Percentiles rank a stretch among this genome's conserved stretches.
These are phyloP conservation scores for Holtermanniella nyarrowii DNA, from an alignment of 768 basidiomycete species.

Conservation along the genomic window DNA sequence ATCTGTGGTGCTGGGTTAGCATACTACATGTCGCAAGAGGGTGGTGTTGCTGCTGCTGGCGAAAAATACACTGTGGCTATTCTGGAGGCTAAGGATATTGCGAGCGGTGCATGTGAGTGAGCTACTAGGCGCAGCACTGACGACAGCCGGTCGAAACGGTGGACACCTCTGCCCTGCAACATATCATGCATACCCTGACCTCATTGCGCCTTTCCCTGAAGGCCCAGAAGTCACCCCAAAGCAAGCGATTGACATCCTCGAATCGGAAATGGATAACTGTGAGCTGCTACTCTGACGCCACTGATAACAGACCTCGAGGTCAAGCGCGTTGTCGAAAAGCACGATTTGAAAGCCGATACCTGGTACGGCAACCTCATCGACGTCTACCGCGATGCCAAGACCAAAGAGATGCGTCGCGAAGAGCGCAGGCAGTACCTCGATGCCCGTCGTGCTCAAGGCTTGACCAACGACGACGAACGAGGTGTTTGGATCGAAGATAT, in stretches of 20 bases:
- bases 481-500: conserved; percentile 2
- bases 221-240: conserved; percentile 1
- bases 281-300: background rate
- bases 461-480: background rate
- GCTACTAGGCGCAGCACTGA: background rate
- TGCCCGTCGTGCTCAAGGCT: conserved; percentile 1
- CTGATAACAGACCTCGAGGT: background rate
- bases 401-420: background rate
- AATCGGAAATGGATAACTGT: conserved; percentile 6
- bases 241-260: conserved; percentile 6
- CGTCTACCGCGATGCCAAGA: background rate
- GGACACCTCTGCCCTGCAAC: conserved; percentile 9
- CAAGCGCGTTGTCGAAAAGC: conserved; percentile 1
- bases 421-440: background rate
- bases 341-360: conserved; percentile 4
- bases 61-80: conserved; percentile 5
- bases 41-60: conserved; percentile 1
- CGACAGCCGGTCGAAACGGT: conserved; percentile 7
- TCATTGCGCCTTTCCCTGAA: conserved; percentile 1
- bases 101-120: conserved; percentile 7
- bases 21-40: conserved; percentile 8
- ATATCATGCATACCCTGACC: background rate
- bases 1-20: conserved; percentile 3
- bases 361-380: conserved; percentile 1
- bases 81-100: conserved; percentile 11